These are phyloP conservation scores for Chamaenerion angustifolium DNA, from an alignment of 345 rosid species.

Conservation along the genomic window DNA sequence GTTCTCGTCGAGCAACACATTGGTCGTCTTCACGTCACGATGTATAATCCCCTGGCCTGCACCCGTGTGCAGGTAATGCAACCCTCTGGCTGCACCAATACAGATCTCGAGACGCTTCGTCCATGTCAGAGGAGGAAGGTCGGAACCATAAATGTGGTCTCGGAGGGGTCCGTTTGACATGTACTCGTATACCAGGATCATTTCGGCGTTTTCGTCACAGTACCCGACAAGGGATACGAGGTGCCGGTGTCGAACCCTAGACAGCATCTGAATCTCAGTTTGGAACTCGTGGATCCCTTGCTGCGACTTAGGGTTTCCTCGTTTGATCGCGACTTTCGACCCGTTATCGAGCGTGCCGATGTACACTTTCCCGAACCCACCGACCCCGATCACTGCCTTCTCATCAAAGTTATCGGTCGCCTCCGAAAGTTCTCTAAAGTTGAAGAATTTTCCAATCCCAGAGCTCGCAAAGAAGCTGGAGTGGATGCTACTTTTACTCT, in stretches of 20 bases:
- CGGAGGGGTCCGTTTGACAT: slow-evolving; percentile 80
- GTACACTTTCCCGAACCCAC: slow-evolving; percentile 84
- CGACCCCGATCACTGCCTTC: slow-evolving; percentile 58
- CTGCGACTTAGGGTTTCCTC: slow-evolving; percentile 56
- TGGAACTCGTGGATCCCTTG: slow-evolving; percentile 83
- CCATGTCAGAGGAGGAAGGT: slow-evolving; percentile 48
- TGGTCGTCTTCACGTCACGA: slow-evolving; percentile 78
- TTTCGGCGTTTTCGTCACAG: slow-evolving; percentile 61
- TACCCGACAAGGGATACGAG: slow-evolving; percentile 70
- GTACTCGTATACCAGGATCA: slow-evolving; percentile 83
- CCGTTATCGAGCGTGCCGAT: slow-evolving; percentile 56
- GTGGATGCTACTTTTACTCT: slow-evolving; percentile 38
- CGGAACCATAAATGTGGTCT: slow-evolving; percentile 61
- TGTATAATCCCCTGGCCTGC: slow-evolving; percentile 70
- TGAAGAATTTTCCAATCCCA: slow-evolving; percentile 51
- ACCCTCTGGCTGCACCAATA: slow-evolving; percentile 70
- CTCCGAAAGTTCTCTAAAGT: slow-evolving; percentile 40
- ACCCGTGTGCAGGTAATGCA: slow-evolving; percentile 78
- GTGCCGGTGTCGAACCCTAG: slow-evolving; percentile 73
- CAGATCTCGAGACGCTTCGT: slow-evolving; percentile 72
- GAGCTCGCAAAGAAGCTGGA: slow-evolving; percentile 45
- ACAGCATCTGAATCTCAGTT: slow-evolving; percentile 77
- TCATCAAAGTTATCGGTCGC: slow-evolving; percentile 66
- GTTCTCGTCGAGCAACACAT: slow-evolving; percentile 75
- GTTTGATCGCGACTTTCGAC: slow-evolving; percentile 45